These are phyloP conservation scores for Larix sibirica DNA, from an alignment of 83 land plant genomes.

Conservation along the genomic window DNA sequence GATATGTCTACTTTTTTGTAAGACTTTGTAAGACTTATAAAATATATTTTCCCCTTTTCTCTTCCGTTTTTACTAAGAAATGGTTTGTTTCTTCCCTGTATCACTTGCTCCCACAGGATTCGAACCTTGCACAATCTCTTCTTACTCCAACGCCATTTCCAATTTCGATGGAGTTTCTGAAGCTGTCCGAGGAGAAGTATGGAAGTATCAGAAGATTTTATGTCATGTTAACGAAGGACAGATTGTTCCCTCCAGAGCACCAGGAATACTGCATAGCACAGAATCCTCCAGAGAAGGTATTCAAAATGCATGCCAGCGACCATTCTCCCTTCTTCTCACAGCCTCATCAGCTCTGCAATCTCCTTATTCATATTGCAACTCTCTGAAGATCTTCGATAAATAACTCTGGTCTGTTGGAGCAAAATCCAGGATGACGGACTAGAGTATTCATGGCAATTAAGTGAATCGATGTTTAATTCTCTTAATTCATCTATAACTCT, in stretches of 20 bases:
- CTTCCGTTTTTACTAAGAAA: no score
- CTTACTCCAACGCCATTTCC: not conserved
- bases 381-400: not conserved
- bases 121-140: not conserved
- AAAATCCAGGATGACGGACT: no score
- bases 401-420: no score
- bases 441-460: no score
- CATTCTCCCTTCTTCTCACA: conserved; percentile 7
- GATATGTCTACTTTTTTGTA: no score
- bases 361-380: conserved; percentile 7
- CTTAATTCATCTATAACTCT: no score
- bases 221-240: not conserved
- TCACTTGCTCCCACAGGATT: not conserved
- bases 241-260: not conserved
- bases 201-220: not conserved
- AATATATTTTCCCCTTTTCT: no score
- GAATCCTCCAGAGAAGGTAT: not conserved
- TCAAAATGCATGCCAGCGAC: conserved; percentile 7
- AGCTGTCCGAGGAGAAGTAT: not conserved
- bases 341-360: conserved; percentile 4
- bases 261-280: not conserved
- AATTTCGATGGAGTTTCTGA: not conserved
- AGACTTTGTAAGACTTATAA: no score
- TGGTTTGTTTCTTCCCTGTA: no score
- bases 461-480: no score